Evolutionary conservation across 345 rosid species (phyloP), one percentile per base, ranked within the genome.

Genomic region (Syzygium aromaticum): DNA sequence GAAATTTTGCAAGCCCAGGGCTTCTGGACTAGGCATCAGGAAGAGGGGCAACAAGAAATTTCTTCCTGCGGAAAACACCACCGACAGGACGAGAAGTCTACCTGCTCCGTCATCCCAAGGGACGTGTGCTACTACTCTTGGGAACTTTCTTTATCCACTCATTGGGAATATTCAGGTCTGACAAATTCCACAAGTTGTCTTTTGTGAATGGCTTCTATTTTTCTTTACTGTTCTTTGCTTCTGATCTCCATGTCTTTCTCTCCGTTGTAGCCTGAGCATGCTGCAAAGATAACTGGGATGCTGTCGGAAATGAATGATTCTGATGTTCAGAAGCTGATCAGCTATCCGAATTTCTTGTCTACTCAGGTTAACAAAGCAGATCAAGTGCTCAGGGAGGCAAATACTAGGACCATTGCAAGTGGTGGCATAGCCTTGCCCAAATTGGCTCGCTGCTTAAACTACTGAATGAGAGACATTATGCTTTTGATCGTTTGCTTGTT

Each of bases 321-420:
- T 23, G 85, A 90, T 56, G 28, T 88, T 30, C 82, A 61, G 51
- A 88, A 87, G 89, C 46, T 78, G 52, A 56, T 86, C 43, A 82
- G 56, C 46, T 43, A 86, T 11, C 84, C 90, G 22, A 85, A 28
- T 77, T 86, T 88, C 33, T 78, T 86, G 86, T 82, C 64, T 38
- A 86, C 51, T n/a, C 87, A 87, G 59, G 92, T 59, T 64, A 54
- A 84, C 80, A 77, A 78, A 77, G 88, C 84, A 9, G 86, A 52
- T 84, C 88, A 51, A 61, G 87, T 86, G 85, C 88, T 89, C 67
- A 86, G 54, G 90, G 87, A 91, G 77, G 90, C 84, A 52, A 90
- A 86, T 88, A 67, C 59, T 73, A 49, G 86, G 85, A 73, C 82
- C 56, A 61, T 28, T 51, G 51, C 86, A 46, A 89, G 67, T 84